Evolutionary conservation across 805 yeast genomes (phyloP), one percentile per base, ranked within the genome.

Genomic region (Blastobotrys mokoenaii): DNA sequence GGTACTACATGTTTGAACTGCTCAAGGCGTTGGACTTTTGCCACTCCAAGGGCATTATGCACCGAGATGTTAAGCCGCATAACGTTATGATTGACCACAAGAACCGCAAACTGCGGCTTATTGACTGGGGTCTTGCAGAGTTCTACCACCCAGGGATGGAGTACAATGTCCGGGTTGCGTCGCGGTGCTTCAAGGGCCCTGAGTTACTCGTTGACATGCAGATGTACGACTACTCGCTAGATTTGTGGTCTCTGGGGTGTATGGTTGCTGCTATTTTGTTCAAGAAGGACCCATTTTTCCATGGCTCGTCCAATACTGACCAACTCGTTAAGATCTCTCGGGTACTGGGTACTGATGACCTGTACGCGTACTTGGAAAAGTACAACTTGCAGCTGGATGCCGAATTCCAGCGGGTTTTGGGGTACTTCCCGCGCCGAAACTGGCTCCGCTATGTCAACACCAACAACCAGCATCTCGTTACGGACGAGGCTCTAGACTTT

Each of bases 111-210:
- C 67, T 89, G 54, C 75, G 95, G 51, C 73, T 88, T 52, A 88
- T 89, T 45, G 97, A 89, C 65, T 89, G 96, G 96, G 97, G 97
- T 6, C 68, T 89, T 43, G 96, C 97, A 7, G 97, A 89, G 63
- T 88, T 86, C 61, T 88, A 88, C 60, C 96, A 89, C 61, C 79
- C 86, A 18, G 87, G 87, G 11, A 83, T 79, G 61, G 95, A 86
- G 57, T 89, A 85, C 59, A 89, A 89, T 59, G 96, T 89, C 16
- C 74, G 97, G 52, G 97, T 89, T 14, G 96, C 97, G 1, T 85
- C 95, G 3, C 69, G 97, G 53, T 87, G 86, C 62, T 89, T 83
- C 65, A 89, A 89, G 65, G 96, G 96, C 2, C 97, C 97, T 2
- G 97, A 89, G 61, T 67, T 89, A 47, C 70, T 89, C 49, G 87